Percentiles rank a stretch among this genome's conserved stretches.
These are phyloP conservation scores for Gossypium longicalyx DNA, from an alignment of 345 rosid species.

Conservation along the genomic window DNA sequence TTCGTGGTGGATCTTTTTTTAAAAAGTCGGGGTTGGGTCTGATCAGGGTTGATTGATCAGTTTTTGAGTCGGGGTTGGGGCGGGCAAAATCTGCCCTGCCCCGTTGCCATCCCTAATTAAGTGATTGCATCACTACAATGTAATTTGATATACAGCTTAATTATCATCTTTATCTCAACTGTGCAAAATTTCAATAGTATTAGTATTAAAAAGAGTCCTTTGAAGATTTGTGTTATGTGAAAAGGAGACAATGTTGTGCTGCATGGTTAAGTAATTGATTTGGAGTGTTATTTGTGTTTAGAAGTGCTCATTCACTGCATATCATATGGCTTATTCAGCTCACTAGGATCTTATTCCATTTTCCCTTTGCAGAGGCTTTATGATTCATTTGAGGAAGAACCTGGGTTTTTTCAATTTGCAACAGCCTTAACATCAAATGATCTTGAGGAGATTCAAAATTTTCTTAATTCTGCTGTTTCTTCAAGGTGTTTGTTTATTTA, in stretches of 20 bases:
- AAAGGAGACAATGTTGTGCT: neutral
- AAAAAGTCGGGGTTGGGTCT: no score
- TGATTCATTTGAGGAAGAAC: conserved; percentile 73
- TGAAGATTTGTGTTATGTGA: neutral
- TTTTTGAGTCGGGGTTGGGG: no score
- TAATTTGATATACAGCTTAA: neutral
- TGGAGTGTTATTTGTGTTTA: neutral
- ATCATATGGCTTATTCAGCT: neutral
- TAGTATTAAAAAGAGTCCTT: neutral
- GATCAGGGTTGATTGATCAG: no score
- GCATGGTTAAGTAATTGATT: conserved; percentile 3
- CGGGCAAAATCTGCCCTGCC: no score
- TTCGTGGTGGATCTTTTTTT: no score
- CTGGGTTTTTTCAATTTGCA: conserved; percentile 84
- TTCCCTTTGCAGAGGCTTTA: conserved; percentile 57
- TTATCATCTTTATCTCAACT: neutral
- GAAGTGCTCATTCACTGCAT: neutral
- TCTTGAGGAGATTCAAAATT: conserved; percentile 84
- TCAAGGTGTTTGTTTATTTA: conserved; percentile 52
- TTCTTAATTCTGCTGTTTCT: conserved; percentile 82
- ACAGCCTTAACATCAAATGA: conserved; percentile 78
- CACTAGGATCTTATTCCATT: neutral
- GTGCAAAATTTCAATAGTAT: neutral
- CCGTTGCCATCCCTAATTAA: neutral
- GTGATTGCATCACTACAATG: neutral